These are phyloP conservation scores for Echinochloa phyllopogon DNA, from an alignment of 176 grass and related monocot species.

Conservation along the genomic window DNA sequence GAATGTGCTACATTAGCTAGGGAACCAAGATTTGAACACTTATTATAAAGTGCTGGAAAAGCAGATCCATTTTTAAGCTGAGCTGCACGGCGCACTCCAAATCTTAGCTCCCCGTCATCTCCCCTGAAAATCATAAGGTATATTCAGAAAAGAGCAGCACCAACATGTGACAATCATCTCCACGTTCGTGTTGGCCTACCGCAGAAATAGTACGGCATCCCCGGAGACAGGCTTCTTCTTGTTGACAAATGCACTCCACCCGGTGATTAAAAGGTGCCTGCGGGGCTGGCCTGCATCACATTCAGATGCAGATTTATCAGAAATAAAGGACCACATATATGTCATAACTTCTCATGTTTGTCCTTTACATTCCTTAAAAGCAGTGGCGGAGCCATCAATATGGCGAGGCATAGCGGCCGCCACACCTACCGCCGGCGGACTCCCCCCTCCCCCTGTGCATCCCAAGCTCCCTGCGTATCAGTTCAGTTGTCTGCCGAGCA, in stretches of 20 bases:
- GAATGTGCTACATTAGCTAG: constrained; percentile 65
- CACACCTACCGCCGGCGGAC: too few species aligned
- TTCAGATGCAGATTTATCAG: constrained; percentile 56
- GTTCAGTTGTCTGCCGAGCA: too few species aligned
- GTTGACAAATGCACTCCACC: constrained; percentile 99
- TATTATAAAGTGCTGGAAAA: constrained; percentile 55
- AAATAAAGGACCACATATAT: constrained; percentile 17
- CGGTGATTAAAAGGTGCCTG: constrained; percentile 94
- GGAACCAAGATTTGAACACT: constrained; percentile 61
- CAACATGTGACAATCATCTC: neutral
- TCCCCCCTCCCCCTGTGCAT: too few species aligned
- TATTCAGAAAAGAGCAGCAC: neutral
- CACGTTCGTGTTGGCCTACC: constrained; percentile 51
- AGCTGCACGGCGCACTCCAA: constrained; percentile 77
- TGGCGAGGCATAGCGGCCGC: too few species aligned
- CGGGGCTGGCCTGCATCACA: constrained; percentile 84
- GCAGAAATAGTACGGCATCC: constrained; percentile 83
- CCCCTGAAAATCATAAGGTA: constrained; percentile 57
- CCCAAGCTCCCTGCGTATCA: too few species aligned
- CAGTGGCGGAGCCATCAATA: too few species aligned
- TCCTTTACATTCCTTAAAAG: constrained; percentile 33
- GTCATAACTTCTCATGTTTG: constrained; percentile 29
- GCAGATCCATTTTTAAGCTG: constrained; percentile 65
- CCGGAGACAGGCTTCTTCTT: constrained; percentile 96
- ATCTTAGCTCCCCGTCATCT: constrained; percentile 82